Evolutionary conservation across 176 grass and related monocot species (phyloP).

Genomic region (Lolium multiflorum): DNA sequence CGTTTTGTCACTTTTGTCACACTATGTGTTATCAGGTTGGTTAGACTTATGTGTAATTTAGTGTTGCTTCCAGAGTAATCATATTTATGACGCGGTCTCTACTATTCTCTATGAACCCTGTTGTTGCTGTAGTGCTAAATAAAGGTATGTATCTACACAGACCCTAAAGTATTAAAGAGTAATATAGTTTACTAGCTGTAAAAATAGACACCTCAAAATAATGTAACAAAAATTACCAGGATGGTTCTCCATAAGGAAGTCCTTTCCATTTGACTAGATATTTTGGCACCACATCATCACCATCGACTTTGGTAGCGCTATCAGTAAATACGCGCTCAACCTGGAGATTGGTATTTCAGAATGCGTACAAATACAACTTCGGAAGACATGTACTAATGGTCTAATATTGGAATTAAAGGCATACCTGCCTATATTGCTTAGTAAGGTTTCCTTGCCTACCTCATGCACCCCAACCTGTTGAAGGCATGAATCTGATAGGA

Average conservation of each 20-base stretch:
- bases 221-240: slow-evolving; percentile 70
- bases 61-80: no score
- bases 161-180: no score
- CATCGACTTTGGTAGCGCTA: slow-evolving; percentile 76
- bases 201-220: slow-evolving; percentile 17
- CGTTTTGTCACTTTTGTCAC: no score
- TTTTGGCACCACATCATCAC: slow-evolving; percentile 81
- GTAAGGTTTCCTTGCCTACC: slow-evolving; percentile 59
- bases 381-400: slow-evolving; percentile 22
- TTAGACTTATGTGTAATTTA: no score
- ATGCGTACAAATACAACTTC: background rate
- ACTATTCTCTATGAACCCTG: no score
- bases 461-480: no score
- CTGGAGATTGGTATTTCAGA: slow-evolving; percentile 66
- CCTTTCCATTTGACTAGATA: slow-evolving; percentile 99
- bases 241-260: slow-evolving; percentile 95
- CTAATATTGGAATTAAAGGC: background rate
- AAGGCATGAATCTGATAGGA: no score
- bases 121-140: no score
- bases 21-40: no score
- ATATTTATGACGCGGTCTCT: no score
- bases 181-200: background rate
- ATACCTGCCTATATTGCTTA: slow-evolving; percentile 95
- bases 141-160: no score
- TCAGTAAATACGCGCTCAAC: slow-evolving; percentile 97